Percentiles rank a stretch among this genome's conserved stretches.
phyloP scores from a whole-genome alignment of 805 yeast species.

The Kregervanrija delftensis region DNA sequence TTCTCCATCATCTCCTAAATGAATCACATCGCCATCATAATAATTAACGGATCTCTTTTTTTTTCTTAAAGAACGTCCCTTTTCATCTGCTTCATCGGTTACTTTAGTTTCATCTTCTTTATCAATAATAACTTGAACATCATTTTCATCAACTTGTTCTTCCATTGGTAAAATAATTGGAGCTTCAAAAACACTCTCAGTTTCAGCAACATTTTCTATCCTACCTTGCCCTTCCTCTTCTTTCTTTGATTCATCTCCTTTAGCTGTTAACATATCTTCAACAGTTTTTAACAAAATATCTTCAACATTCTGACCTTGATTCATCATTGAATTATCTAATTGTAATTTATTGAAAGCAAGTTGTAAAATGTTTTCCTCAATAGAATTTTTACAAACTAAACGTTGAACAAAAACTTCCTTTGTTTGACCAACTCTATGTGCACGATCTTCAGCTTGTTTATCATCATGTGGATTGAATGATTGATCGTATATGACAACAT shows the following conservation, averaged over 20 bases:
- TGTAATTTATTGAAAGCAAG: slow-evolving; percentile 89
- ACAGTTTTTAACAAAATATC: slow-evolving; percentile 47
- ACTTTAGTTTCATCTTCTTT: slow-evolving; percentile 4
- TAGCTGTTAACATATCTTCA: slow-evolving; percentile 19
- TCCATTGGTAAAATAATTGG: background rate
- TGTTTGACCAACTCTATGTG: slow-evolving; percentile 57
- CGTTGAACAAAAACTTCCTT: slow-evolving; percentile 70
- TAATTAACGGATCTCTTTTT: background rate
- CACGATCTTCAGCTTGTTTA: slow-evolving; percentile 97
- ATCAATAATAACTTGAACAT: slow-evolving; percentile 3
- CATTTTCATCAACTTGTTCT: background rate
- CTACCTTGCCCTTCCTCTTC: slow-evolving; percentile 1
- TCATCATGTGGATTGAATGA: slow-evolving; percentile 98
- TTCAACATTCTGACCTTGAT: slow-evolving; percentile 37
- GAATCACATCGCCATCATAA: background rate
- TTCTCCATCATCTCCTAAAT: background rate
- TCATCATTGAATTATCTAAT: slow-evolving; percentile 60
- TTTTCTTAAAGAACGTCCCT: background rate
- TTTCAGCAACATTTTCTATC: background rate
- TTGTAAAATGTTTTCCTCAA: slow-evolving; percentile 83
- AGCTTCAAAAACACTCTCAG: slow-evolving; percentile 7
- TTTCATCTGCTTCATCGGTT: slow-evolving; percentile 1
- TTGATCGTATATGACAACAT: slow-evolving; percentile 86
- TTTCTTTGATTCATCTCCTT: slow-evolving; percentile 2
- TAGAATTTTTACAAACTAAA: slow-evolving; percentile 63